These are phyloP conservation scores for Blastobotrys elegans DNA, from an alignment of 1,139 yeast species.

Conservation along the genomic window DNA sequence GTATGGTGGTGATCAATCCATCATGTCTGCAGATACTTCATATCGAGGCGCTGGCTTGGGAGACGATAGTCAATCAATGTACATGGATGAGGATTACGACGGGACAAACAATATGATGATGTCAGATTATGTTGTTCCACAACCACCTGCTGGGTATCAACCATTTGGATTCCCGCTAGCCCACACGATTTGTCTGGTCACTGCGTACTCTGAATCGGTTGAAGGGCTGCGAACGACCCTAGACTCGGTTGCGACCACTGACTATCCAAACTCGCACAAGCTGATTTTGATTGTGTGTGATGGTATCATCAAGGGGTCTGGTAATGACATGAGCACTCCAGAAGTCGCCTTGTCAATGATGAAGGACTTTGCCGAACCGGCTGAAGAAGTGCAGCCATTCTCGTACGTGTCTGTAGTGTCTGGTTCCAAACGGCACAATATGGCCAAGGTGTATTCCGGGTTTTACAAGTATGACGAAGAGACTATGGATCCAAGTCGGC, in stretches of 20 bases:
- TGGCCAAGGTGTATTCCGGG: conserved; percentile 33
- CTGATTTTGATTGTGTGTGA: conserved; percentile 81
- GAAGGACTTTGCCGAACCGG: conserved; percentile 46
- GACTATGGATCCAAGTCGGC: conserved; percentile 47
- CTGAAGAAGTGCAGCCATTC: conserved; percentile 24
- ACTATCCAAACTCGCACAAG: conserved; percentile 92
- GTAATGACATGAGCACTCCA: conserved; percentile 36
- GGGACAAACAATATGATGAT: conserved; percentile 28
- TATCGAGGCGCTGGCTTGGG: conserved; percentile 26
- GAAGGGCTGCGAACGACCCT: conserved; percentile 80
- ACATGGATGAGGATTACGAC: conserved; percentile 17
- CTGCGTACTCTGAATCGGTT: conserved; percentile 92
- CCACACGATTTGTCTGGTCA: conserved; percentile 76
- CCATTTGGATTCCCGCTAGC: conserved; percentile 87
- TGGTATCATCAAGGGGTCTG: conserved; percentile 91
- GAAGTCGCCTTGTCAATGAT: conserved; percentile 44
- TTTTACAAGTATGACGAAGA: conserved; percentile 26
- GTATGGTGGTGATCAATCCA: conserved; percentile 18
- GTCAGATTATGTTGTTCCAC: conserved; percentile 73
- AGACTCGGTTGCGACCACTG: conserved; percentile 89
- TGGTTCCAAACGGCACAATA: conserved; percentile 30
- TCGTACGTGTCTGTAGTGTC: conserved; percentile 33
- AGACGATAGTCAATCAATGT: conserved; percentile 17
- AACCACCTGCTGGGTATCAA: conserved; percentile 84
- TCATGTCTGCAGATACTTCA: conserved; percentile 26